Evolutionary conservation across 1,284 basidiomycete species (phyloP).

Genomic region (Rhodotorula sp.): DNA sequence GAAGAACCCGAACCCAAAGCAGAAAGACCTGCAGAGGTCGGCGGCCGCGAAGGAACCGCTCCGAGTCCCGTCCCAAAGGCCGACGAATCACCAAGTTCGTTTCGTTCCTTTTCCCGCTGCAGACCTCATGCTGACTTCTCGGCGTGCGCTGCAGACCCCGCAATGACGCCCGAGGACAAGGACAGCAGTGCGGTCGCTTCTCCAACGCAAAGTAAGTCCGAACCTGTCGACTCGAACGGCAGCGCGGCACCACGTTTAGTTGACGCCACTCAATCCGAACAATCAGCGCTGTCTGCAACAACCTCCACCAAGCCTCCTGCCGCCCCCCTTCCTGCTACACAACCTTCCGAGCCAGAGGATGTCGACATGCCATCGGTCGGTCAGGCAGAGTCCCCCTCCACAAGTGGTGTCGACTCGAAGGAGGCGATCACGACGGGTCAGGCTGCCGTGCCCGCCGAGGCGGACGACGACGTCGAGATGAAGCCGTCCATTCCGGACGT

Average conservation of each 20-base stretch:
- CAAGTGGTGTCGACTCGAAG: background rate
- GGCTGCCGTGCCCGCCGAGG: background rate
- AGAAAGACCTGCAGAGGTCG: background rate
- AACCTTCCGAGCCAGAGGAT: too few species aligned
- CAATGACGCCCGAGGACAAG: too few species aligned
- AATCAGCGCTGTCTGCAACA: too few species aligned
- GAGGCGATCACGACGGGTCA: background rate
- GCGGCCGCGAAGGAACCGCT: background rate
- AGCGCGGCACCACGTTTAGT: too few species aligned
- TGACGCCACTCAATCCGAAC: too few species aligned
- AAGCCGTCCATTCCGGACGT: background rate
- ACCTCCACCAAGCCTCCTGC: too few species aligned
- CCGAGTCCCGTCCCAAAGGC: background rate
- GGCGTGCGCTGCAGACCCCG: too few species aligned
- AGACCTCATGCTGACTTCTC: background rate
- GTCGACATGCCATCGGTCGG: too few species aligned
- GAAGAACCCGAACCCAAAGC: background rate
- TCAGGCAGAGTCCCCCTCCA: too few species aligned
- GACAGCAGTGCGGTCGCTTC: too few species aligned
- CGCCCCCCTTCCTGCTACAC: too few species aligned
- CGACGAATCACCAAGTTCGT: background rate
- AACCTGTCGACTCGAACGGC: background rate
- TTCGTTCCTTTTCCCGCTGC: background rate
- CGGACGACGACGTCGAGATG: constrained; percentile 1
- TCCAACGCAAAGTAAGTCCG: background rate